These are phyloP conservation scores for Annulohypoxylon stygium DNA, from an alignment of 495 filamentous ascomycete genomes.

Conservation along the genomic window DNA sequence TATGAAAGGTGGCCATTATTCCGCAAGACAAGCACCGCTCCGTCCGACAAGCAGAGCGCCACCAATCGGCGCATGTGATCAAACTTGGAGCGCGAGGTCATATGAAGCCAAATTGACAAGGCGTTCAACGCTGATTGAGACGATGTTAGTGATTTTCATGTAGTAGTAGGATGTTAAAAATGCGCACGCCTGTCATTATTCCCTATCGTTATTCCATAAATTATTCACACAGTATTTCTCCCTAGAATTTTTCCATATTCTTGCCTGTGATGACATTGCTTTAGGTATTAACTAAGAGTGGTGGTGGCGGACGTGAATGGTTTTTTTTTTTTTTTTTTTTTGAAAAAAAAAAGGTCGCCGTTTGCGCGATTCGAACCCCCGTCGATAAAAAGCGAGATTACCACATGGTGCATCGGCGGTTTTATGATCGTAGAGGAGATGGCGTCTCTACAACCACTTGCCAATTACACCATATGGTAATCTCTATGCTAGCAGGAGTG, in stretches of 20 bases:
- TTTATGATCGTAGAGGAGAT: background rate
- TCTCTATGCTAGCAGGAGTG: too few species aligned
- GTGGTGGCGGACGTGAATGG: too few species aligned
- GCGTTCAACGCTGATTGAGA: background rate
- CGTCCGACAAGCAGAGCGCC: background rate
- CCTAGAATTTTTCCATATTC: background rate
- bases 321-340: too few species aligned
- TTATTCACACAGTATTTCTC: background rate
- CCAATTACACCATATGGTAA: too few species aligned
- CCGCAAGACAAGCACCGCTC: background rate
- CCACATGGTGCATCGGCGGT: background rate
- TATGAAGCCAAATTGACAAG: background rate
- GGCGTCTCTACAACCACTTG: too few species aligned
- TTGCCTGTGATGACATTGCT: background rate
- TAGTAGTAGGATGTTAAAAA: background rate
- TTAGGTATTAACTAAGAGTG: too few species aligned
- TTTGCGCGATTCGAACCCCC: too few species aligned
- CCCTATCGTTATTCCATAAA: background rate
- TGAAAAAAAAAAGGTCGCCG: background rate
- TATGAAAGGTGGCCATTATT: background rate
- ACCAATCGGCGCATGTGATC: background rate
- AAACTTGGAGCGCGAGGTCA: background rate
- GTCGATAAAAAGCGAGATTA: too few species aligned
- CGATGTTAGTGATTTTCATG: background rate
- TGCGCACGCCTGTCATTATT: background rate